Base-by-base conservation (phyloP, 306 rosid species). In the Vicia villosa region DNA sequence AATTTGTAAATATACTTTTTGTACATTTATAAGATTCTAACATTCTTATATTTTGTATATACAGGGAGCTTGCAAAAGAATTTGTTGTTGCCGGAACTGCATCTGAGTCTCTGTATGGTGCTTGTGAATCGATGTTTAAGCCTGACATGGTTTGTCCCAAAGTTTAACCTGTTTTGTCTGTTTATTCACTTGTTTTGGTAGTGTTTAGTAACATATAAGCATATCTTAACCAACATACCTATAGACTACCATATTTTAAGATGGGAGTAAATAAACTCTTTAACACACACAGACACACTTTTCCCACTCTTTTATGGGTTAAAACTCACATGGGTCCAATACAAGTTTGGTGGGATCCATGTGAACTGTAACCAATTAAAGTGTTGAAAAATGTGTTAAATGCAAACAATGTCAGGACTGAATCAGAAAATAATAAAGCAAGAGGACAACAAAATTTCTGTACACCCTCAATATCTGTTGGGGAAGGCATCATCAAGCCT, bases 11-110 rank as follows among this genome's bases (percentile, higher is more conserved):
- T 58, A 59, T 10, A 26, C 20, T 28, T 24, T 55, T 22, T 5
- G 28, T 20, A 36, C 63, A 49, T 66, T n/a, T 19, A 17, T 63
- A 28, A 40, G 54, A 69, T 41, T 5, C 64, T 57, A 34, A 68
- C 24, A 8, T 50, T 40, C 73, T 69, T 12, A 8, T 1, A 37
- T 47, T 69, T 45, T 73, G 41, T 81, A 4, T 73, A 34, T 66
- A 24, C 89, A 95, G 99, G 89, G 99, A 95, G 68, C 91, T 95
- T 64, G 99, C 99, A 3, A 95, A 95, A 47, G 99, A 95, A 73
- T 95, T 95, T 67, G 97, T 95, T 78, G 99, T 95, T 74, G 91
- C 96, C 64, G 99, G 99, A 28, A 77, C 88, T 78, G 99, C 99
- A 34, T 91, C 99, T 3, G 99, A 95, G 83, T 95, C 99, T 50